A percentile compares a stretch with the other conserved stretches of the same genome.
These are phyloP conservation scores for Nemania serpens DNA, from an alignment of 2,329 filamentous ascomycete genomes.

Conservation along the genomic window DNA sequence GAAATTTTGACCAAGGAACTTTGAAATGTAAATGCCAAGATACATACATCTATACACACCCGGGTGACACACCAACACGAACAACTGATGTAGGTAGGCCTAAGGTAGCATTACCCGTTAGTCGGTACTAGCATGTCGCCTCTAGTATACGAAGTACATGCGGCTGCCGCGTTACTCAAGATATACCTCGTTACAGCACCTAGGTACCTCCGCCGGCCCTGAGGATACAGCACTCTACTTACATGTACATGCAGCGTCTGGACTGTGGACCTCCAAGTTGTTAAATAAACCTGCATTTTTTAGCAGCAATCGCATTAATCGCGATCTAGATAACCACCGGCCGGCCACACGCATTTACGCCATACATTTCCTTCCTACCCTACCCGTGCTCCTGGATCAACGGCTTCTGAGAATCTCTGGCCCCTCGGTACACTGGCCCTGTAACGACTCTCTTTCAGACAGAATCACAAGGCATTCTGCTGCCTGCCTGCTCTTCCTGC, in stretches of 20 bases:
- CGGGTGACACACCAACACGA: too few species aligned
- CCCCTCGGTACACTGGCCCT: not conserved
- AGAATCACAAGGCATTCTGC: slow-evolving; percentile 1
- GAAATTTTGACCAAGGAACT: too few species aligned
- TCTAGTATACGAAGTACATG: too few species aligned
- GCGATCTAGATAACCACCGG: slow-evolving; percentile 17
- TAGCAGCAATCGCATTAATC: slow-evolving; percentile 26
- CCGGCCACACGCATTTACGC: slow-evolving; percentile 14
- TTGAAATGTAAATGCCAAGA: too few species aligned
- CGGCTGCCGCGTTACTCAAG: too few species aligned
- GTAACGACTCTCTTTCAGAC: not conserved
- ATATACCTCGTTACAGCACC: not conserved
- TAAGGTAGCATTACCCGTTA: too few species aligned
- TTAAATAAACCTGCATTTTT: slow-evolving; percentile 28
- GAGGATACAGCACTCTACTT: not conserved
- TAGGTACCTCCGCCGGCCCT: not conserved
- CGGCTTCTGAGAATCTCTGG: slow-evolving; percentile 6
- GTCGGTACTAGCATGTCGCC: too few species aligned
- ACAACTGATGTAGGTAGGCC: too few species aligned
- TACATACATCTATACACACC: too few species aligned
- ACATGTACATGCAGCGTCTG: not conserved
- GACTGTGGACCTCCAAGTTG: slow-evolving; percentile 15
- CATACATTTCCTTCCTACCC: slow-evolving; percentile 15
- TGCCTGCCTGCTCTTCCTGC: slow-evolving; percentile 3
- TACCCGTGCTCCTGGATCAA: slow-evolving; percentile 7